Evolutionary conservation across 1,139 yeast genomes (phyloP).

Genomic region (Geotrichum citri-aurantii): DNA sequence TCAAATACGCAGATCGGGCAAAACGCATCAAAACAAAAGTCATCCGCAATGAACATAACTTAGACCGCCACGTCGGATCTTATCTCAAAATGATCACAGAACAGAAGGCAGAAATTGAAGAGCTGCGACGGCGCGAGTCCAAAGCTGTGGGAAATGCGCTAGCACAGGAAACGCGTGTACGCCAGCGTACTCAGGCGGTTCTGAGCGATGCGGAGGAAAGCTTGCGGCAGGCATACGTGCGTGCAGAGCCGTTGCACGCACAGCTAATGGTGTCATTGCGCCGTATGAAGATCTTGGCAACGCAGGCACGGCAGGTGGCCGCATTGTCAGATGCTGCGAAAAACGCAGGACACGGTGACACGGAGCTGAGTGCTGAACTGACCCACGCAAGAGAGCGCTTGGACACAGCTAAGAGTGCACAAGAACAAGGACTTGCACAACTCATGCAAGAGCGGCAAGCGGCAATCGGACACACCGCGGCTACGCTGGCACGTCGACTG

Average conservation of each 20-base stretch:
- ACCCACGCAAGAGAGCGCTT: neutral
- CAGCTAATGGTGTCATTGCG: neutral
- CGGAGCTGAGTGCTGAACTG: neutral
- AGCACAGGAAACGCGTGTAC: slow-evolving; percentile 19
- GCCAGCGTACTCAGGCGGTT: slow-evolving; percentile 21
- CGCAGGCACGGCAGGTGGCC: slow-evolving; percentile 21
- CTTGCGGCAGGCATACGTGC: neutral
- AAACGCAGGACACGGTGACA: neutral
- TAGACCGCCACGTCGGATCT: slow-evolving; percentile 83
- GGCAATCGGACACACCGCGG: slow-evolving; percentile 1
- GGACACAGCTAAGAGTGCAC: neutral
- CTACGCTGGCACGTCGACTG: slow-evolving; percentile 20
- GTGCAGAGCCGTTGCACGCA: neutral
- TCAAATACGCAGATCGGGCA: slow-evolving; percentile 87
- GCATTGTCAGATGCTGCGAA: slow-evolving; percentile 1
- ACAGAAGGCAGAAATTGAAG: slow-evolving; percentile 72
- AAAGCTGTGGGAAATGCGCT: slow-evolving; percentile 37
- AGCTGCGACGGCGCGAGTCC: slow-evolving; percentile 52
- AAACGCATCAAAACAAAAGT: slow-evolving; percentile 83
- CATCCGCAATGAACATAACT: slow-evolving; percentile 64
- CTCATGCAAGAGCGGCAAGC: neutral
- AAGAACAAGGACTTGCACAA: neutral
- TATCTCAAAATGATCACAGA: slow-evolving; percentile 81
- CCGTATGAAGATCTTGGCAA: neutral
- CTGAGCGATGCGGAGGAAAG: slow-evolving; percentile 3